phyloP scores from a whole-genome alignment of 441 rosid species.

The Isatis lusitanica region DNA sequence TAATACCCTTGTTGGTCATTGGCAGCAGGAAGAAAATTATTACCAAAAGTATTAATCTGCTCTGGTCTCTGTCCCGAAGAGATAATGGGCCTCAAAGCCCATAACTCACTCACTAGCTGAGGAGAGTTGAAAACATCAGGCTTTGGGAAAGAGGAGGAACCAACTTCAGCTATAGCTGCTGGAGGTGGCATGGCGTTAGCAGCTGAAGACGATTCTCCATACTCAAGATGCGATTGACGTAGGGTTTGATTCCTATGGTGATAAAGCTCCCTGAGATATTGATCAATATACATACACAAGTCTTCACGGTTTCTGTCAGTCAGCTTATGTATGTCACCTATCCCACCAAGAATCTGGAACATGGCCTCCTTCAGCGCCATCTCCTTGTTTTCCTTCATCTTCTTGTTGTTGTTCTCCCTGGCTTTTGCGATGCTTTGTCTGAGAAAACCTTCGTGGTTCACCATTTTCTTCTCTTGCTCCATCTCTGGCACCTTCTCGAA shows the following conservation, averaged over 20 bases:
- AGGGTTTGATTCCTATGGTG: background rate
- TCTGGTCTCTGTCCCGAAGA: background rate
- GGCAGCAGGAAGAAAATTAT: background rate
- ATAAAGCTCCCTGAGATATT: constrained; percentile 10
- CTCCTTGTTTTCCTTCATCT: constrained; percentile 46
- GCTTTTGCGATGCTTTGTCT: constrained; percentile 40
- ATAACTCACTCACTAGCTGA: background rate
- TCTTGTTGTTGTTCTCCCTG: constrained; percentile 40
- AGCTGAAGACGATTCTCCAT: constrained; percentile 28
- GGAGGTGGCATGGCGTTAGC: background rate
- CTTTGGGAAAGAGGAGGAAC: background rate
- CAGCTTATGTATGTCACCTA: background rate
- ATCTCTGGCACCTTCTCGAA: constrained; percentile 44
- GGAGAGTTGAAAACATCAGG: constrained; percentile 12
- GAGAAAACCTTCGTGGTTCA: constrained; percentile 53
- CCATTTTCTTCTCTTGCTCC: constrained; percentile 62
- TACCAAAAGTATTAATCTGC: background rate
- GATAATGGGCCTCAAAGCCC: background rate
- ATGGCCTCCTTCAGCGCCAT: constrained; percentile 45
- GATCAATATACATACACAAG: constrained; percentile 35
- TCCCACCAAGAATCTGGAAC: constrained; percentile 42
- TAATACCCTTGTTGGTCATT: constrained; percentile 1
- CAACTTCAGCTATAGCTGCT: constrained; percentile 4
- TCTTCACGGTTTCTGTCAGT: constrained; percentile 33
- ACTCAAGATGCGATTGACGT: background rate